Base-by-base conservation (phyloP, 192 early-diverging fungal genomes). In the Dissophora globulifera region DNA sequence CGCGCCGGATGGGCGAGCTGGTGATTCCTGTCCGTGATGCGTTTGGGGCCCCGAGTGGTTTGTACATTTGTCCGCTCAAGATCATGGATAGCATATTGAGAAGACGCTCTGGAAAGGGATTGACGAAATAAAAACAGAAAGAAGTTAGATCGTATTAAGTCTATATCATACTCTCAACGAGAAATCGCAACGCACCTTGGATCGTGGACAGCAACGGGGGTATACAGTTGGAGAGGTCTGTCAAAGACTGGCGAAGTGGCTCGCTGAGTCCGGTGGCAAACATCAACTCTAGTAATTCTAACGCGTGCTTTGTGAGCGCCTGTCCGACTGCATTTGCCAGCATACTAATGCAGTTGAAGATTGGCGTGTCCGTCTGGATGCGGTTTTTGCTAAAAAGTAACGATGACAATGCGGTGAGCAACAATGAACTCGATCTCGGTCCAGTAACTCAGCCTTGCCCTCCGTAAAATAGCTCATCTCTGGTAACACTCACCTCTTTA, bases 271-370 rank as follows among this genome's bases (percentile, higher is more conserved):
- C 96, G 17, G 89, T 86, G 3, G 90, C 86, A 63, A 99, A 97
- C 93, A 99, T 96, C 54, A 93, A 81, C 56, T 97, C 94, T 46
- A 98, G 64, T 17, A 98, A 68, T 23, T 93, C 93, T 51, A 93
- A 90, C 86, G 97, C 86, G 68, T 96, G 87, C 58, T 92, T 93
- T 0, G 92, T 95, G 47, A 97, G 80, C 6, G 91, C 93, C 33
- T 92, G 94, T n/a, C 95, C 93, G 52, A 98, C 92, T 19, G 96
- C 94, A 11, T 83, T 82, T 1, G 95, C 95, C 41, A 99, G 83
- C 87, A 92, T 93, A 26, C 90, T 92, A 43, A 98, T 90, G 57
- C 95, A 95, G 67, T 89, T 85, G 57, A 95, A 94, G 19, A 93
- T 85, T 19, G 89, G 82, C 2, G 78, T 81, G 35, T 90, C 86